Evolutionary conservation across 2,329 filamentous ascomycete species (phyloP), one percentile per base, ranked within the genome.

Genomic region (Torrubiella hemipterigena): DNA sequence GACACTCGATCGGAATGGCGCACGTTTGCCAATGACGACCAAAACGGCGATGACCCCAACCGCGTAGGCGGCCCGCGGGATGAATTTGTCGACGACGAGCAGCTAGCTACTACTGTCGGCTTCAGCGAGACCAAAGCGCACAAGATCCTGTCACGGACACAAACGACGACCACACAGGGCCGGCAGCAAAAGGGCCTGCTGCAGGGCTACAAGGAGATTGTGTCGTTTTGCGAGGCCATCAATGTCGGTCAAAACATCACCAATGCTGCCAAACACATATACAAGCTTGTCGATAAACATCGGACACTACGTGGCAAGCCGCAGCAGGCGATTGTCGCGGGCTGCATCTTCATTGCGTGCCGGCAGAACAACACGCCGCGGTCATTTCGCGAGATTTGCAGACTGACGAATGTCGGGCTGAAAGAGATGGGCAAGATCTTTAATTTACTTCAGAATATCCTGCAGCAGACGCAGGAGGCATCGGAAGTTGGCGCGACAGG

Each of bases 1-100:
- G 93, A 98, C 52, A 93, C 84, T 38, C 81, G 93, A 39, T 94
- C 86, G 29, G 91, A 98, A 62, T 98, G 91, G 91, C 84, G 91
- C 52, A 98, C 91, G 1, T 98, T 98, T 61, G 86, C 87, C 51
- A 96, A 96, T 54, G 91, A 98, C 50, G 93, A 98, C 53, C 85
- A 94, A 55, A 85, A 84, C 49, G 87, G 83, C 49, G 93, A 96
- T 46, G 91, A 98, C 44, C 91, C 93, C 5, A 95, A 86, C 36
- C 91, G 91, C 85, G 89, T 98, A 42, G 91, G 91, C 63, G 91
- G 96, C 46, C 83, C 81, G 6, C 79, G 81, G 38, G 95, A 96
- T 50, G 80, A 84, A 32, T 76, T 98, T 26, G 70, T 94, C 36
- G 86, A 93, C 48, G 87, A 86, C 34, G 81, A 85, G 41, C 86